phyloP scores from a whole-genome alignment of 345 rosid genomes.

The Isatis tinctoria region DNA sequence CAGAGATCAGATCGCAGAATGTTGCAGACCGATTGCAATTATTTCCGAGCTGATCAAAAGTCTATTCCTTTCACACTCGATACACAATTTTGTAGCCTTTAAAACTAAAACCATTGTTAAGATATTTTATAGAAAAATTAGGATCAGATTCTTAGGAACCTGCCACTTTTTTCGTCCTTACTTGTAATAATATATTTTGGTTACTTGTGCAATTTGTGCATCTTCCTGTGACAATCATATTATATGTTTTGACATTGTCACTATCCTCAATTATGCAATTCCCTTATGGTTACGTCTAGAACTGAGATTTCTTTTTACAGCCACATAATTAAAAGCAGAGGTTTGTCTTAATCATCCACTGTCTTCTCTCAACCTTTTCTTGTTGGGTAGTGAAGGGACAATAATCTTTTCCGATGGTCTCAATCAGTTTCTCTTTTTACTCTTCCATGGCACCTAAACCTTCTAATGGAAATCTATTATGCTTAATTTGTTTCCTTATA shows the following conservation, averaged over 20 bases:
- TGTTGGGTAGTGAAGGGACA: constrained; percentile 20
- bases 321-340: constrained; percentile 2
- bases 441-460: not conserved
- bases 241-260: not conserved
- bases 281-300: not conserved
- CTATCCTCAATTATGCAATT: constrained; percentile 5
- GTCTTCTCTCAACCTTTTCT: not conserved
- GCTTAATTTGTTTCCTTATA: not conserved
- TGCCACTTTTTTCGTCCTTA: constrained; percentile 8
- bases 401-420: constrained; percentile 35
- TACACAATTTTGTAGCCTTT: not conserved
- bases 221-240: not conserved
- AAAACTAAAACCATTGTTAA: not conserved
- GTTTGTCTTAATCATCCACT: constrained; percentile 5
- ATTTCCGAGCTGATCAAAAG: constrained; percentile 9
- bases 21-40: constrained; percentile 26
- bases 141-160: constrained; percentile 9
- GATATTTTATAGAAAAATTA: not conserved
- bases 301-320: not conserved
- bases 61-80: constrained; percentile 11
- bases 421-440: constrained; percentile 2
- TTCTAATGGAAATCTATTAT: not conserved
- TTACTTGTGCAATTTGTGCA: not conserved
- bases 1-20: constrained; percentile 28
- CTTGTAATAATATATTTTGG: not conserved